Percentiles rank a stretch among this genome's conserved stretches.
Evolutionary conservation across 768 basidiomycete genomes (phyloP).

Genomic region (Rhodotorula diobovata): DNA sequence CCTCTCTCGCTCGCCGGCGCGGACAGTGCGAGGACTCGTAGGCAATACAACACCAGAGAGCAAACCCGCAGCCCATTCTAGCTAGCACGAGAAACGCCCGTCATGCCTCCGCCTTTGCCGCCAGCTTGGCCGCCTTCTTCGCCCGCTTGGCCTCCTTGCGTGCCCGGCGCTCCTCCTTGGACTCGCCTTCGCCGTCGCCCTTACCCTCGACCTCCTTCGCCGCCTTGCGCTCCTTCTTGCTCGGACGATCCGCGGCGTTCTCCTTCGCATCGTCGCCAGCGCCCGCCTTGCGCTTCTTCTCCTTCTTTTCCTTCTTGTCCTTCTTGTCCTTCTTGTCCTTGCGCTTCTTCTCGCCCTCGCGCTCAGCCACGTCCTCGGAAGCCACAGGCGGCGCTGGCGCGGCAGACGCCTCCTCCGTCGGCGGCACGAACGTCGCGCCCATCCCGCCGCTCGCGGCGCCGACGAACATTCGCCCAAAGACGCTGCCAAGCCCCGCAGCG

Average conservation of each 20-base stretch:
- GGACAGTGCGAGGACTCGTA: not conserved
- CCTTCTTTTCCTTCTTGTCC: not conserved
- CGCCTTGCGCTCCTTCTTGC: not conserved
- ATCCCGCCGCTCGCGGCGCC: conserved; percentile 5
- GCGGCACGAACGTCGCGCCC: conserved; percentile 21
- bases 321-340: not conserved
- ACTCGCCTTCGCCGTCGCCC: not conserved
- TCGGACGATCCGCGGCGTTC: not conserved
- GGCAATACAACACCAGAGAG: not conserved
- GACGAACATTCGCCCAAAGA: conserved; percentile 27
- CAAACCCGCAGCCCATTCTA: not conserved
- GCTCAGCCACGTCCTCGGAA: not conserved
- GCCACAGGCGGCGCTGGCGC: not conserved
- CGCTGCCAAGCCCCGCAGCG: not conserved
- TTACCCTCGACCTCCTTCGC: not conserved
- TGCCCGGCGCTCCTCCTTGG: not conserved
- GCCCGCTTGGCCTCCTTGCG: conserved; percentile 8
- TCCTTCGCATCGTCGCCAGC: not conserved
- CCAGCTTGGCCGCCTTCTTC: conserved; percentile 9
- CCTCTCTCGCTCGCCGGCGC: not conserved
- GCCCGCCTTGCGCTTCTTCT: not conserved
- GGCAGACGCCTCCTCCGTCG: not conserved
- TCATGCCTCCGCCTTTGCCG: not conserved
- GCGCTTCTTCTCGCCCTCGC: not conserved
- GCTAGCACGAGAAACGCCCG: no score